Evolutionary conservation across 345 rosid genomes (phyloP).

Genomic region (Brassica rapa): DNA sequence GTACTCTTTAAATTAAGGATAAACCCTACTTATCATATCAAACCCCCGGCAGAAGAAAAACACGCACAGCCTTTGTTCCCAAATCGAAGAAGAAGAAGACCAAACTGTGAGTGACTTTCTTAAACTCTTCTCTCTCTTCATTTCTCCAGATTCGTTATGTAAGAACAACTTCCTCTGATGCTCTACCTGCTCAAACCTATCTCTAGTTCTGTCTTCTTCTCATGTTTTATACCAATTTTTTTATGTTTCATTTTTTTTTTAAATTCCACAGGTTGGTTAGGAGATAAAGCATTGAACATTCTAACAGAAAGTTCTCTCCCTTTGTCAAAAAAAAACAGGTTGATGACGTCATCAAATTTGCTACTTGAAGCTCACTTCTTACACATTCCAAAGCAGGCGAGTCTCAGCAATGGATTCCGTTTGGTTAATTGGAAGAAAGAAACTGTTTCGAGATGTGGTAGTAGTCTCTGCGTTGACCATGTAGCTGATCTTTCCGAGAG

Average conservation of each 20-base stretch:
- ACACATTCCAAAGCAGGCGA: conserved; percentile 37
- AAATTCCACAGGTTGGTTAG: conserved; percentile 2
- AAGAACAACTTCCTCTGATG: neutral
- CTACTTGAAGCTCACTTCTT: conserved; percentile 40
- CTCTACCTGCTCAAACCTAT: neutral
- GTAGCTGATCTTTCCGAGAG: conserved; percentile 39
- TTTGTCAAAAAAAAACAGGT: neutral
- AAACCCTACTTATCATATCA: conserved; percentile 43
- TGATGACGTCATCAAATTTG: conserved; percentile 54
- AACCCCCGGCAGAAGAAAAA: conserved; percentile 10
- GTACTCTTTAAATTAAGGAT: conserved; percentile 16
- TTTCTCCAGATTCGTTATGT: conserved; percentile 17
- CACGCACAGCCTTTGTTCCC: conserved; percentile 10
- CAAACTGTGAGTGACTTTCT: conserved; percentile 27
- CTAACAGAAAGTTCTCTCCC: neutral
- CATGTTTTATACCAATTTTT: neutral
- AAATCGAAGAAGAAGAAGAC: conserved; percentile 16
- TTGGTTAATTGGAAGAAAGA: conserved; percentile 36
- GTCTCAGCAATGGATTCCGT: conserved; percentile 18
- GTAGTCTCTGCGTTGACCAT: conserved; percentile 44
- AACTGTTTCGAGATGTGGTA: conserved; percentile 33
- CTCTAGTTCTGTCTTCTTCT: neutral
- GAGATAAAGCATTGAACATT: neutral
- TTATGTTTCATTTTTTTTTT: too few species aligned
- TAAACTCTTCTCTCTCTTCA: neutral